Evolutionary conservation across 768 basidiomycete genomes (phyloP).

Genomic region (Tulasnella calospora): DNA sequence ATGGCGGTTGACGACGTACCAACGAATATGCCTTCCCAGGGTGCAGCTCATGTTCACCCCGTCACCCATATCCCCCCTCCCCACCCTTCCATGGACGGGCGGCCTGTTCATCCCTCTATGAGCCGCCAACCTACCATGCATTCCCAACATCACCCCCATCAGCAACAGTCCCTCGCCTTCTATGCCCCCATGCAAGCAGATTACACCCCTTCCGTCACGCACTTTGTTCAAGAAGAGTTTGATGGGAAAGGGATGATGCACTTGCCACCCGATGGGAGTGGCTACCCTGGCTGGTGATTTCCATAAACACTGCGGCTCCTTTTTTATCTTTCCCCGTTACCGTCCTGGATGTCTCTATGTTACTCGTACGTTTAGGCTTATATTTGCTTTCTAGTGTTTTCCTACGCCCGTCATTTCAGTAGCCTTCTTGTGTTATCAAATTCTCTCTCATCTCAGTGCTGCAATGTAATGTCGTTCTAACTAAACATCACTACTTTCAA

Average conservation of each 20-base stretch:
- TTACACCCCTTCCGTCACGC: constrained; percentile 13
- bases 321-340: neutral
- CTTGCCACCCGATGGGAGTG: neutral
- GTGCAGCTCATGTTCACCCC: neutral
- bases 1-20: constrained; percentile 1
- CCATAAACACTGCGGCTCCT: neutral
- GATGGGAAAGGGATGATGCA: constrained; percentile 25
- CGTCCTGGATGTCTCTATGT: neutral
- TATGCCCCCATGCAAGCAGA: constrained; percentile 11
- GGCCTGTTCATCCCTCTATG: neutral
- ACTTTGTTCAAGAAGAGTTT: constrained; percentile 25
- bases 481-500: neutral
- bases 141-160: neutral
- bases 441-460: neutral
- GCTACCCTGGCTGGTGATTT: neutral
- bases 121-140: constrained; percentile 8
- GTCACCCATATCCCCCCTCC: neutral
- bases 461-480: constrained; percentile 14
- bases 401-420: neutral
- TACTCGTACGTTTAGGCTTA: neutral
- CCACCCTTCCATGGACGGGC: neutral
- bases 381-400: constrained; percentile 13
- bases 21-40: constrained; percentile 4
- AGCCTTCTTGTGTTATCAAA: neutral
- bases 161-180: neutral